Base-by-base conservation (phyloP, 371 early-diverging fungal genomes). In the Lichtheimia corymbifera region DNA sequence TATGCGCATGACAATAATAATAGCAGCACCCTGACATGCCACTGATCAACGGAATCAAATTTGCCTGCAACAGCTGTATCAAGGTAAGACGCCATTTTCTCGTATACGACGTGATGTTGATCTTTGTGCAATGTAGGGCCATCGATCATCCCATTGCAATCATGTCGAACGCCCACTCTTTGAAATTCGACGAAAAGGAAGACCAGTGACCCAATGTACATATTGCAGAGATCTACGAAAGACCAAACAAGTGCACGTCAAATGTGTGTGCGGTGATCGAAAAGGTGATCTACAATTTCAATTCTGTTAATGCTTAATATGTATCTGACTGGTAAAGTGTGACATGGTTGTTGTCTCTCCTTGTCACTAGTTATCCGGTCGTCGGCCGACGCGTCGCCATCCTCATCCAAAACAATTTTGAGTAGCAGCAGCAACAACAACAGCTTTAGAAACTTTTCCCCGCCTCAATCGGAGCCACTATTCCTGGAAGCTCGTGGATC, bases 131-230 rank as follows among this genome's bases (percentile, higher is more conserved):
- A 15, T 63, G 14, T 22, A 86, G 72, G 88, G 88, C 50, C 88
- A 88, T 70, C 81, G 88, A 13, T 85, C 87, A 41, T 85, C 86
- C 41, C 73, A 76, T 47, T 88, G 88, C 64, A 78, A 66, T 44
- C 88, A 88, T 66, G 64, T 65, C 25, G 86, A 88, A 58, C 85
- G 93, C 17, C 57, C 57, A 18, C 57, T 56, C 24, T 56, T 56
- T 61, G 57, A 56, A 56, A 56, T 56, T 56, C 42, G 65, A 58
- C n/a, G 58, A 56, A 35, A 70, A 62, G 71, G 71, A 27, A 62
- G 71, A 22, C 71, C 71, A 5, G 58, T 66, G 13, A 70, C 58
- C 6, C 71, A 70, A 51, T 70, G 71, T 30, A 58, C 64, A 15
- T 58, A 58, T 49, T 70, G 71, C 59, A 60, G 71, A 40, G 71